phyloP scores from a whole-genome alignment of 2,329 filamentous ascomycete species.

The Arthrinium puccinioides region DNA sequence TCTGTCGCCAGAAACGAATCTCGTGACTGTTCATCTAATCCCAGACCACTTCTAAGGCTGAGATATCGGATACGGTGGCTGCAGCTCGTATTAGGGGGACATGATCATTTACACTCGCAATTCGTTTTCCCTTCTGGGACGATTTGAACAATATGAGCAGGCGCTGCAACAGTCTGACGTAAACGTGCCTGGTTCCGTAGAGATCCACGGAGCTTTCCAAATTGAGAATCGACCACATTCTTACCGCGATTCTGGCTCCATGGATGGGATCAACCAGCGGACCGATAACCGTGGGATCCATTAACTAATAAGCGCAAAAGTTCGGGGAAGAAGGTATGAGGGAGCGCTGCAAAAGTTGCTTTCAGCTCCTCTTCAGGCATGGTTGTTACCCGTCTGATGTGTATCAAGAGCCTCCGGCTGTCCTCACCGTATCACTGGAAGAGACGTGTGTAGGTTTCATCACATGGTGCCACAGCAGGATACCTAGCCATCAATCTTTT shows the following conservation, averaged over 20 bases:
- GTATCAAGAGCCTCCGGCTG: conserved; percentile 11
- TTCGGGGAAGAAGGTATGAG: conserved; percentile 53
- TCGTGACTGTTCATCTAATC: conserved; percentile 15
- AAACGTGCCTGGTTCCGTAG: conserved; percentile 36
- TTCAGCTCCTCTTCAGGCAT: conserved; percentile 17
- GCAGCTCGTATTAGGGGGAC: conserved; percentile 37
- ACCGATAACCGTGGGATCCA: conserved; percentile 51
- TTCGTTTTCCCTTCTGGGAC: conserved; percentile 18
- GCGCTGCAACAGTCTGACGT: conserved; percentile 27
- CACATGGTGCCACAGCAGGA: too few species aligned
- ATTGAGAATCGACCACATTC: conserved; percentile 31
- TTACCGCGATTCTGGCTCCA: conserved; percentile 29
- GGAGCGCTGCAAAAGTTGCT: conserved; percentile 31
- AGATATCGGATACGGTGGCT: conserved; percentile 33
- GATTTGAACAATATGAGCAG: conserved; percentile 26
- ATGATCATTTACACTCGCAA: conserved; percentile 33
- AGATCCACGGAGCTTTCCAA: conserved; percentile 29
- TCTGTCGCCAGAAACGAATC: conserved; percentile 13
- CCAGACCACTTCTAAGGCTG: conserved; percentile 28
- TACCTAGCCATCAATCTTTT: too few species aligned
- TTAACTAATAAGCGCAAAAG: conserved; percentile 50
- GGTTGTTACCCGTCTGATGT: conserved; percentile 11
- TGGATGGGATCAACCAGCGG: conserved; percentile 40
- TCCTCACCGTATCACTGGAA: too few species aligned
- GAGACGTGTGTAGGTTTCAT: too few species aligned